phyloP scores from a whole-genome alignment of 73 alveolate species.

The Paramecium primaurelia region DNA sequence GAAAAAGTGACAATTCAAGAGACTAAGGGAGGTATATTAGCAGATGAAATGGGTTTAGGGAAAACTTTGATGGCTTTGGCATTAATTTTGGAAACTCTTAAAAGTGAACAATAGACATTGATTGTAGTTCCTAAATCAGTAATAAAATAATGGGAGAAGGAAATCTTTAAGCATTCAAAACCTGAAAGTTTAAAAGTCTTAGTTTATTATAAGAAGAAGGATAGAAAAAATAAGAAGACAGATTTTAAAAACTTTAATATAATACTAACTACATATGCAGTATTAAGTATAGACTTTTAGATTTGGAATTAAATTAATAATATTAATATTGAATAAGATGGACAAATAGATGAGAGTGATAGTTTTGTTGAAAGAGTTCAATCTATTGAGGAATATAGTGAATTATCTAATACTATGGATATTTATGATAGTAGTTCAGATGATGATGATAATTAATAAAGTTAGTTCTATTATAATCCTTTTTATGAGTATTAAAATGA shows the following conservation, averaged over 20 bases:
- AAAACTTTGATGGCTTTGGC: conserved; percentile 71
- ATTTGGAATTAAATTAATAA: background rate
- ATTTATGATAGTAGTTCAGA: background rate
- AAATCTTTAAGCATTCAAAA: conserved; percentile 49
- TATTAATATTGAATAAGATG: background rate
- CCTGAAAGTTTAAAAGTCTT: background rate
- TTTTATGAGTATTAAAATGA: background rate
- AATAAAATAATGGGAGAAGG: conserved; percentile 59
- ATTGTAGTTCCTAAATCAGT: conserved; percentile 62
- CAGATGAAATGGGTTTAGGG: conserved; percentile 85
- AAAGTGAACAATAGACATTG: conserved; percentile 55
- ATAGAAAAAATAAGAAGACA: background rate
- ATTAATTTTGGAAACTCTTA: conserved; percentile 37
- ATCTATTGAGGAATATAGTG: background rate
- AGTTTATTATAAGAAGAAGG: background rate
- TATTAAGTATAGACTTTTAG: background rate
- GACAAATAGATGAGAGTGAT: background rate
- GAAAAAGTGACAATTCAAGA: background rate
- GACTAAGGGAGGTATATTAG: conserved; percentile 76
- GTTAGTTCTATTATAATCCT: background rate
- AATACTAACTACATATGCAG: conserved; percentile 8
- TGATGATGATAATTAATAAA: background rate
- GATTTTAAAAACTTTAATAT: background rate
- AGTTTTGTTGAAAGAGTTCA: background rate
- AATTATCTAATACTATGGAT: background rate